phyloP scores from a whole-genome alignment of 768 basidiomycete species.

The Boletus reticuloceps region DNA sequence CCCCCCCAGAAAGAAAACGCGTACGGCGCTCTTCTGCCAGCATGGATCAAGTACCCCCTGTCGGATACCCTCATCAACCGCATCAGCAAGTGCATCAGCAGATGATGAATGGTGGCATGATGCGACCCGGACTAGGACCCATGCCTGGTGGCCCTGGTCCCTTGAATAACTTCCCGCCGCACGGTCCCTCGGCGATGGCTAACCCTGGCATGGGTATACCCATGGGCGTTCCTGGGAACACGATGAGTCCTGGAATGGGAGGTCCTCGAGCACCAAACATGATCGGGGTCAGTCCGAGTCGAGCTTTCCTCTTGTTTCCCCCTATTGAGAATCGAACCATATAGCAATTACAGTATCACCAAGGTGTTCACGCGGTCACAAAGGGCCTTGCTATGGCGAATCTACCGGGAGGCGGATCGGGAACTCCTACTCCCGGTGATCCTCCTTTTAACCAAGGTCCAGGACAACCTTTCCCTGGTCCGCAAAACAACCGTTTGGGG shows the following conservation, averaged over 20 bases:
- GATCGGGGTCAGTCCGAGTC: slow-evolving; percentile 26
- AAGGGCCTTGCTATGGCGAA: slow-evolving; percentile 31
- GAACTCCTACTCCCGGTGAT: slow-evolving; percentile 46
- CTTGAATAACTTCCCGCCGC: slow-evolving; percentile 33
- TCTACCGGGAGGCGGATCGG: slow-evolving; percentile 33
- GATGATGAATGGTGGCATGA: slow-evolving; percentile 41
- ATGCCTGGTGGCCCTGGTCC: slow-evolving; percentile 33
- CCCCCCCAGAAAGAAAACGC: slow-evolving; percentile 58
- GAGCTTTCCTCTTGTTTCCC: neutral
- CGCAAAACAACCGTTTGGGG: slow-evolving; percentile 30
- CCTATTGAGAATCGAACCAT: slow-evolving; percentile 11
- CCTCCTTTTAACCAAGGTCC: slow-evolving; percentile 38
- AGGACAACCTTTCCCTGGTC: slow-evolving; percentile 33
- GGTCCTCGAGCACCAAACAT: slow-evolving; percentile 26
- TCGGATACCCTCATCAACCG: slow-evolving; percentile 33
- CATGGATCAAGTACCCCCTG: slow-evolving; percentile 41
- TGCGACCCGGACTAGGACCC: slow-evolving; percentile 33
- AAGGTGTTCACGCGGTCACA: slow-evolving; percentile 37
- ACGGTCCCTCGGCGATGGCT: slow-evolving; percentile 29
- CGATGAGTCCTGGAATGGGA: slow-evolving; percentile 40
- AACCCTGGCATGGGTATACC: slow-evolving; percentile 33
- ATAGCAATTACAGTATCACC: slow-evolving; percentile 35
- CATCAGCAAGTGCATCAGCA: slow-evolving; percentile 38
- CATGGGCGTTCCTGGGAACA: slow-evolving; percentile 29
- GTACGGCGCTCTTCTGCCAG: slow-evolving; percentile 46